Percentiles rank a stretch among this genome's conserved stretches.
Conservation (phyloP, 352 stramenopile species). For the Pythium apleroticum region DNA sequence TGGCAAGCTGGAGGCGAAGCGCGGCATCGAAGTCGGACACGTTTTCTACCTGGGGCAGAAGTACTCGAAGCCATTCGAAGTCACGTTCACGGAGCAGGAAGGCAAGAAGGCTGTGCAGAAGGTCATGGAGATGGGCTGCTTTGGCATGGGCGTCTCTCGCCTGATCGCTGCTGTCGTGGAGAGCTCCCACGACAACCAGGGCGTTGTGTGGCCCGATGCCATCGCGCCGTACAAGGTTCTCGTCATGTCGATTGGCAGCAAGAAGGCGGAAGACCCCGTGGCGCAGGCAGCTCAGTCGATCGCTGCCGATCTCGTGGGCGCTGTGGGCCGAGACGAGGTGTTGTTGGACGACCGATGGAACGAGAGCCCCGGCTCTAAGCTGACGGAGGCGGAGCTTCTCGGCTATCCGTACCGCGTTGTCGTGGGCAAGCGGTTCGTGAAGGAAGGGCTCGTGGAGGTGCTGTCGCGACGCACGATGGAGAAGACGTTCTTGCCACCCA, state of each 20-base stretch:
- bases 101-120: slow-evolving; percentile 41
- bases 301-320: slow-evolving; percentile 47
- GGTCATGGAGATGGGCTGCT: slow-evolving; percentile 88
- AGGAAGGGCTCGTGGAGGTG: slow-evolving; percentile 77
- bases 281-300: slow-evolving; percentile 48
- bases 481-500: slow-evolving; percentile 52
- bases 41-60: slow-evolving; percentile 90
- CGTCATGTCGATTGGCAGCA: slow-evolving; percentile 74
- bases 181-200: slow-evolving; percentile 68
- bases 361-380: slow-evolving; percentile 75
- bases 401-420: slow-evolving; percentile 86
- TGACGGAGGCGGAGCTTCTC: slow-evolving; percentile 85
- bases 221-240: slow-evolving; percentile 83
- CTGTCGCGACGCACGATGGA: slow-evolving; percentile 66
- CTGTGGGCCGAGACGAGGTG: slow-evolving; percentile 48
- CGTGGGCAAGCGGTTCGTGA: slow-evolving; percentile 75
- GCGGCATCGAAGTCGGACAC: slow-evolving; percentile 88
- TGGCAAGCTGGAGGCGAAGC: slow-evolving; percentile 59
- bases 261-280: slow-evolving; percentile 47
- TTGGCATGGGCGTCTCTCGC: slow-evolving; percentile 82
- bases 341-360: slow-evolving; percentile 83
- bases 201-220: slow-evolving; percentile 78
- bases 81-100: slow-evolving; percentile 46
- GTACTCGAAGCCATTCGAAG: slow-evolving; percentile 83
- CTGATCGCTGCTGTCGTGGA: slow-evolving; percentile 83